A percentile compares a stretch with the other conserved stretches of the same genome.
These are phyloP conservation scores for Raffaelea ambrosiae DNA, from an alignment of 2,329 filamentous ascomycete genomes.

Conservation along the genomic window DNA sequence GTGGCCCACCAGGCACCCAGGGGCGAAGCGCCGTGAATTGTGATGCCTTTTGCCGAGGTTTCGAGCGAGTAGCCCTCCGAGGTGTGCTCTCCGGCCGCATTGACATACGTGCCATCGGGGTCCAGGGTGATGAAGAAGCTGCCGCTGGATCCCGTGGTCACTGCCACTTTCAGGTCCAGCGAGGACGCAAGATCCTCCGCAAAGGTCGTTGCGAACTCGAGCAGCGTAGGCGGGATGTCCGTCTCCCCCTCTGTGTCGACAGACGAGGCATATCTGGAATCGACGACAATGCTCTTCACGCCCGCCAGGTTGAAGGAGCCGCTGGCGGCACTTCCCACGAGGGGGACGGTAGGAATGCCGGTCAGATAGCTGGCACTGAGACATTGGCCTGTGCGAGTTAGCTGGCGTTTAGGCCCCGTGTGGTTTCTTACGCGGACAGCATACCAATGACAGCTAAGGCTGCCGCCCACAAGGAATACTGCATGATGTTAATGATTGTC, in stretches of 20 bases:
- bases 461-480: too few relatives aligned
- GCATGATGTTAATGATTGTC: not conserved
- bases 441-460: too few relatives aligned
- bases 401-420: not conserved
- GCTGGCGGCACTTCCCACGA: not conserved
- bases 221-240: conserved; percentile 40
- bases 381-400: too few relatives aligned
- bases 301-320: conserved; percentile 20
- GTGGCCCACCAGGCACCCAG: conserved; percentile 52
- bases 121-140: conserved; percentile 39
- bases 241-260: conserved; percentile 38
- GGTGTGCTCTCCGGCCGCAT: conserved; percentile 35
- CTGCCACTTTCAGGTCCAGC: conserved; percentile 6
- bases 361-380: not conserved
- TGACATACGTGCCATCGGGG: conserved; percentile 27
- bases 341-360: conserved; percentile 8
- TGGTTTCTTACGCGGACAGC: too few relatives aligned
- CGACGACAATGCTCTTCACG: conserved; percentile 31
- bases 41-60: conserved; percentile 28
- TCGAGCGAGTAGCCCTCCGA: conserved; percentile 40
- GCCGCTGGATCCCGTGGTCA: conserved; percentile 18
- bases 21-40: conserved; percentile 42
- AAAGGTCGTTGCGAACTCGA: conserved; percentile 38
- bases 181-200: conserved; percentile 20
- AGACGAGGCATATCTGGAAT: conserved; percentile 27